Conservation (phyloP, 768 basidiomycete genomes). For the Phanerodontia chrysosporium region DNA sequence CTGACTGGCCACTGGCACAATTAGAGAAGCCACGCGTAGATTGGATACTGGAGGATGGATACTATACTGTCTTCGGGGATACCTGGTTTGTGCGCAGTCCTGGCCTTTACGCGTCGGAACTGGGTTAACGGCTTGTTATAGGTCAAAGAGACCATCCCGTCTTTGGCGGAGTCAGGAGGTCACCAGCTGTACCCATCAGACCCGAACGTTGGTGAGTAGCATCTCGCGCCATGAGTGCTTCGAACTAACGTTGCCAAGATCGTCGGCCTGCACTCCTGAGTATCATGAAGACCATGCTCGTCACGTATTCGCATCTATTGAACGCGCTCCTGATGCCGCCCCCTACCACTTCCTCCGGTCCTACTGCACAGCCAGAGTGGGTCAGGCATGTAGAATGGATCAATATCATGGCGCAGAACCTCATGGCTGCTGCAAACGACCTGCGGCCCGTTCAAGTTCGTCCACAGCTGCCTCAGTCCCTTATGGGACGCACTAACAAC, state of each 20-base stretch:
- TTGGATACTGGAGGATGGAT: constrained; percentile 84
- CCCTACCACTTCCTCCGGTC: constrained; percentile 40
- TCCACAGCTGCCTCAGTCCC: constrained; percentile 1
- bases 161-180: constrained; percentile 76
- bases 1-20: constrained; percentile 70
- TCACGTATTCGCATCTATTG: constrained; percentile 74
- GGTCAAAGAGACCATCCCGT: constrained; percentile 82
- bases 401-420: constrained; percentile 72
- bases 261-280: constrained; percentile 70
- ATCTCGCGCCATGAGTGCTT: neutral
- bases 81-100: constrained; percentile 72
- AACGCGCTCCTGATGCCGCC: constrained; percentile 62
- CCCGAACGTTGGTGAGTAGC: constrained; percentile 61
- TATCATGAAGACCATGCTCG: constrained; percentile 71
- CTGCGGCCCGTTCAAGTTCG: constrained; percentile 80
- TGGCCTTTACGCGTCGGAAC: neutral
- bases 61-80: constrained; percentile 84
- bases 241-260: constrained; percentile 39
- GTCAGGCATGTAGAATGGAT: constrained; percentile 78
- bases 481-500: neutral
- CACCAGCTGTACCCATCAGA: constrained; percentile 77
- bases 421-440: constrained; percentile 89
- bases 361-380: constrained; percentile 60
- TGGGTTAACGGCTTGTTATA: constrained; percentile 24
- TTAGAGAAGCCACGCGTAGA: constrained; percentile 86